phyloP scores from a whole-genome alignment of 805 yeast genomes.

The Schwanniomyces vanrijiae region DNA sequence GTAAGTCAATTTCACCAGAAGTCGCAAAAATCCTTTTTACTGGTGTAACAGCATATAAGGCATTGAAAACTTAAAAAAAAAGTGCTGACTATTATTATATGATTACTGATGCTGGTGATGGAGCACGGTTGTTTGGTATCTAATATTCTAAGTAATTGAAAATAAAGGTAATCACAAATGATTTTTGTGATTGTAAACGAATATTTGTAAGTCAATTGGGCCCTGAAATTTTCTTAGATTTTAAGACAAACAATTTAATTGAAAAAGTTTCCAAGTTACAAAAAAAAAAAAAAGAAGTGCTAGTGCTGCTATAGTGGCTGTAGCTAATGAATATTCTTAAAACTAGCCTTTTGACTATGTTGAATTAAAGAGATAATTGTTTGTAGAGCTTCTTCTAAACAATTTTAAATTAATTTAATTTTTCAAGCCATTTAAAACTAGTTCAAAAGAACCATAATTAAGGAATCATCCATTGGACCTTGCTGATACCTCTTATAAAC shows the following conservation, averaged over 20 bases:
- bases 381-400: conserved; percentile 76
- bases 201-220: conserved; percentile 55
- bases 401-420: conserved; percentile 63
- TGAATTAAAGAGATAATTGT: conserved; percentile 30
- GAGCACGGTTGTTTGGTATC: conserved; percentile 70
- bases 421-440: conserved; percentile 73
- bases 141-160: conserved; percentile 82
- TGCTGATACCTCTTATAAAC: conserved; percentile 85
- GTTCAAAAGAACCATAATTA: conserved; percentile 66
- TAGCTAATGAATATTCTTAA: conserved; percentile 69
- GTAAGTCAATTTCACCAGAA: conserved; percentile 70
- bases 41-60: conserved; percentile 89
- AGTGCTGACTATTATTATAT: conserved; percentile 73
- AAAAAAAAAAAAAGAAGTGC: conserved; percentile 65
- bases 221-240: conserved; percentile 64
- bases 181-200: conserved; percentile 65
- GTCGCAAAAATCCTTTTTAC: conserved; percentile 86
- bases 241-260: conserved; percentile 53
- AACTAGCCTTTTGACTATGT: conserved; percentile 53
- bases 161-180: conserved; percentile 66
- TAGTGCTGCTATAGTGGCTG: conserved; percentile 73
- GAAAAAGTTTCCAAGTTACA: conserved; percentile 56
- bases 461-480: conserved; percentile 86
- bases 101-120: conserved; percentile 78
- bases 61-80: conserved; percentile 74